Conservation (phyloP, 2,329 filamentous ascomycete species). For the Helotiales sp. region DNA sequence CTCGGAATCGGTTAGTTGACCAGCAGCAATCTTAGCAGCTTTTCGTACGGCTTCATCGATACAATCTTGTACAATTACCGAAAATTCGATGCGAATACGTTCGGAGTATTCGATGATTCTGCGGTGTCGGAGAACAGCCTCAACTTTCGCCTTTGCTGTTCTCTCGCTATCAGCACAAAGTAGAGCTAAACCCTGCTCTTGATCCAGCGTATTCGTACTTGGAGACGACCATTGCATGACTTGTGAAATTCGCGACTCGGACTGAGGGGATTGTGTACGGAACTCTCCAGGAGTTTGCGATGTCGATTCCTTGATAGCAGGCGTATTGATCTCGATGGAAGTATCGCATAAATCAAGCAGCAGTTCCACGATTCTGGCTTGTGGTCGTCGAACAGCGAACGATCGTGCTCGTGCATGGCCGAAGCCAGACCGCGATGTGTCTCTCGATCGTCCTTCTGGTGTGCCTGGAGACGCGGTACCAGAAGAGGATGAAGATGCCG, state of each 20-base stretch:
- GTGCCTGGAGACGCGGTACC: constrained; percentile 70
- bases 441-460: constrained; percentile 69
- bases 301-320: constrained; percentile 83
- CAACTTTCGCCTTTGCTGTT: constrained; percentile 83
- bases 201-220: constrained; percentile 84
- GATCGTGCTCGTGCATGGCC: constrained; percentile 82
- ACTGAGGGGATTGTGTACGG: constrained; percentile 91
- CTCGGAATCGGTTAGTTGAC: constrained; percentile 75
- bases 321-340: constrained; percentile 89
- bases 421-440: constrained; percentile 65
- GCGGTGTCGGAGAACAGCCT: constrained; percentile 87
- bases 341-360: constrained; percentile 95
- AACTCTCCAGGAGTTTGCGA: constrained; percentile 72
- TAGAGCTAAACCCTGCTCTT: constrained; percentile 84
- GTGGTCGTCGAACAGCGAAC: constrained; percentile 86
- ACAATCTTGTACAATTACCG: constrained; percentile 90
- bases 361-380: constrained; percentile 91
- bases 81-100: constrained; percentile 90
- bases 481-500: constrained; percentile 63
- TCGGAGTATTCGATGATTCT: constrained; percentile 95
- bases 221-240: constrained; percentile 97
- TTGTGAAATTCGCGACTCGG: constrained; percentile 90
- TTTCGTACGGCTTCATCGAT: constrained; percentile 91
- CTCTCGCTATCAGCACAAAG: constrained; percentile 90
- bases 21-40: constrained; percentile 82